phyloP scores from a whole-genome alignment of 345 rosid genomes.

The Populus ilicifolia region DNA sequence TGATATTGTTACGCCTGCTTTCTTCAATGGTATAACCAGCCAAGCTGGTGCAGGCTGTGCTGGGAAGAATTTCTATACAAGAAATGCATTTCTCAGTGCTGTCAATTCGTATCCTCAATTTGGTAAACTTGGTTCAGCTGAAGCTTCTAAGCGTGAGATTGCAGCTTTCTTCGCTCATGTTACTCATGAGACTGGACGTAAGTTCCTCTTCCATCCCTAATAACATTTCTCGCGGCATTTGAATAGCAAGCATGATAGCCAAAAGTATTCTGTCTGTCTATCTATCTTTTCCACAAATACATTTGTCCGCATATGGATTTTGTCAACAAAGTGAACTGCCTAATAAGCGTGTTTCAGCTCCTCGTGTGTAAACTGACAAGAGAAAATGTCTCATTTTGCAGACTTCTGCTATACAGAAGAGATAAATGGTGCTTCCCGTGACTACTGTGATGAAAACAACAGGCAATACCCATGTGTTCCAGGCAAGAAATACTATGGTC shows the following conservation, averaged over 20 bases:
- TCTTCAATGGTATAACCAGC: conserved; percentile 40
- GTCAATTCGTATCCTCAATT: conserved; percentile 24
- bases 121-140: conserved; percentile 30
- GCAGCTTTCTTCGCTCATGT: conserved; percentile 50
- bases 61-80: conserved; percentile 42
- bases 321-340: too few relatives aligned
- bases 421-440: conserved; percentile 37
- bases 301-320: too few relatives aligned
- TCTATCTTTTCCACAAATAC: too few relatives aligned
- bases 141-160: conserved; percentile 47
- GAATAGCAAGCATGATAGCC: too few relatives aligned
- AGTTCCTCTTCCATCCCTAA: neutral
- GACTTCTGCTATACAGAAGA: conserved; percentile 62
- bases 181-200: conserved; percentile 47
- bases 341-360: too few relatives aligned
- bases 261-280: too few relatives aligned
- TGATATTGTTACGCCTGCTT: conserved; percentile 32
- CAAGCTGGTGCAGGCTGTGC: conserved; percentile 26
- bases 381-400: conserved; percentile 6
- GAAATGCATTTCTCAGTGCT: conserved; percentile 35
- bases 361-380: too few relatives aligned
- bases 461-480: conserved; percentile 53
- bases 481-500: conserved; percentile 51
- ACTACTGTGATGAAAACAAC: conserved; percentile 42
- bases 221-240: neutral